Evolutionary conservation across 1,139 yeast genomes (phyloP), one percentile per base, ranked within the genome.

Genomic region (Debaryomyces psychrophilus): DNA sequence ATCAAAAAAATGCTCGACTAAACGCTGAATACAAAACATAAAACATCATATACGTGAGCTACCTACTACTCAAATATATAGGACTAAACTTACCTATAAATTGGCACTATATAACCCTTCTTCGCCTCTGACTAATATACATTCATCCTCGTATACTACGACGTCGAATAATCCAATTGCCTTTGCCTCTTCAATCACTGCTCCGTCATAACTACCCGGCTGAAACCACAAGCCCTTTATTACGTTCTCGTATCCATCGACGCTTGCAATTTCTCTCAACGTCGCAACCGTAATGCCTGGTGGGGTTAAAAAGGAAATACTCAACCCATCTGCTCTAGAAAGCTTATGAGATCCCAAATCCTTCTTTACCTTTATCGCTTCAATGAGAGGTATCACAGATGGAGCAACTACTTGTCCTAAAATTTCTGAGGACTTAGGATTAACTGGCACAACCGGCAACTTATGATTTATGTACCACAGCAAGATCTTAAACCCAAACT

Each of bases 161-260:
- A 64, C 58, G 1, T 82, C 82, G 7, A 62, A 59, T 27, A 77
- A 58, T 1, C 79, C 79, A 23, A 75, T 57, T 22, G 61, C 56
- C 26, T 67, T 64, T 2, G 74, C 75, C 17, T 59, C 58, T 1
- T 73, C 70, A 41, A 86, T 62, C 3, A 82, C 84, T n/a, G 68
- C 73, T 7, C 64, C 62, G 55, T 85, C 83, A 53, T 78, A 86
- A 29, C 89, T 77, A 0, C 95, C 95, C 0, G 95, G 95, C 60
- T 88, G 96, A 52, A 87, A 82, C 96, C 96, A 88, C 25, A 87
- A 68, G 0, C 85, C 83, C 53, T 77, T 78, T 25, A 88, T 68
- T 1, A 65, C 50, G 8, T 54, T 54, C 44, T 62, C 52, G 56
- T 63, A 68, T 2, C 69, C 66, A 1, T 63, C 60, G 46, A 69